Conservation (phyloP, 225 moss, liverwort and hornwort genomes). For the Physcomitrellopsis africana region DNA sequence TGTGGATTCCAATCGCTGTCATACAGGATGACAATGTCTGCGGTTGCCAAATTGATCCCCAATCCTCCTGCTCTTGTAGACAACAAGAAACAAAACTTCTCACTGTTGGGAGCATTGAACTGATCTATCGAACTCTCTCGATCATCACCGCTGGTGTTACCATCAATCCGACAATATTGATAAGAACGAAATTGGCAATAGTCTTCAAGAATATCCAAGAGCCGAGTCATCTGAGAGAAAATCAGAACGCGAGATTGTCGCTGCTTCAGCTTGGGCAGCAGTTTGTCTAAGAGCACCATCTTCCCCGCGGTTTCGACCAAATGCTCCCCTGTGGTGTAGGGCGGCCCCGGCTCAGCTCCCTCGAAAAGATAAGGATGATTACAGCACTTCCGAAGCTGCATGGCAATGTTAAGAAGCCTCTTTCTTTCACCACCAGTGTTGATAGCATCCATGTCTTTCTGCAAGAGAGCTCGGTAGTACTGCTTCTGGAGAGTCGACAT, state of each 20-base stretch:
- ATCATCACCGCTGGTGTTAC: slow-evolving; percentile 97
- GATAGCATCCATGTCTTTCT: slow-evolving; percentile 99
- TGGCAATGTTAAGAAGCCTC: slow-evolving; percentile 97
- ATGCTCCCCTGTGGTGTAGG: slow-evolving; percentile 92
- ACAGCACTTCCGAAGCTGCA: slow-evolving; percentile 98
- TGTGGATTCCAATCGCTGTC: slow-evolving; percentile 99
- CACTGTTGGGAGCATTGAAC: slow-evolving; percentile 82
- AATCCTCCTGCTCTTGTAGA: slow-evolving; percentile 97
- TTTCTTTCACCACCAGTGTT: slow-evolving; percentile 97
- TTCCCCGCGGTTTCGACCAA: slow-evolving; percentile 94
- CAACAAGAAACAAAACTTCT: slow-evolving; percentile 94
- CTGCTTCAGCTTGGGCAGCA: slow-evolving; percentile 93
- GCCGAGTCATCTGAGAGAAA: slow-evolving; percentile 99
- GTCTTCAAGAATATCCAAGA: slow-evolving; percentile 96
- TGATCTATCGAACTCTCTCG: slow-evolving; percentile 96
- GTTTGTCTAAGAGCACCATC: slow-evolving; percentile 97
- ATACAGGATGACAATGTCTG: slow-evolving; percentile 94
- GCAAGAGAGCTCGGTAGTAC: slow-evolving; percentile 92
- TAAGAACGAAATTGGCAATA: slow-evolving; percentile 89
- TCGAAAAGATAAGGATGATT: slow-evolving; percentile 99
- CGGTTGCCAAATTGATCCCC: slow-evolving; percentile 98
- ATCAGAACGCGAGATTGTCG: slow-evolving; percentile 95
- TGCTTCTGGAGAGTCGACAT: slow-evolving; percentile 98
- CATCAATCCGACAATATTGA: slow-evolving; percentile 94
- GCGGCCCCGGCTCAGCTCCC: slow-evolving; percentile 98